These are phyloP conservation scores for Fusarium nygamai DNA, from an alignment of 2,329 filamentous ascomycete species.

Conservation along the genomic window DNA sequence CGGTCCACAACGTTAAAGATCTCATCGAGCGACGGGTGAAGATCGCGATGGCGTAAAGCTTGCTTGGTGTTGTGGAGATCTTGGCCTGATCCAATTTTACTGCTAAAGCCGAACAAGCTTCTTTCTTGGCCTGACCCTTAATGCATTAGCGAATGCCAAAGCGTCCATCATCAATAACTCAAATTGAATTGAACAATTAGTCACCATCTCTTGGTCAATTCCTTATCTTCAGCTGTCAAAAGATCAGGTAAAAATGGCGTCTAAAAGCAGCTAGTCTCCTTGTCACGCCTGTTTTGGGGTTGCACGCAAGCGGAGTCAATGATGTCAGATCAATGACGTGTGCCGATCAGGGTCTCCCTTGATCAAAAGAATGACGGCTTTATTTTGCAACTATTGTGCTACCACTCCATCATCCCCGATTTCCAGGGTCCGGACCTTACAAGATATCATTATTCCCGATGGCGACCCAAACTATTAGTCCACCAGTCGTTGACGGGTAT, in stretches of 20 bases:
- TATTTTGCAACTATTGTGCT: neutral
- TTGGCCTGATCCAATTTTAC: neutral
- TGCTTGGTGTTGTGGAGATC: neutral
- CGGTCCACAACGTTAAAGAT: neutral
- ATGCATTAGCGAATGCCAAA: constrained; percentile 7
- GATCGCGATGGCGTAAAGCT: neutral
- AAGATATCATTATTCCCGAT: neutral
- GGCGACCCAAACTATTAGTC: neutral
- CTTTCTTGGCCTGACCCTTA: neutral
- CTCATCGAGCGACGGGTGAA: neutral
- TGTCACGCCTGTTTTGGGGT: neutral
- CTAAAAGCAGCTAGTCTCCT: neutral
- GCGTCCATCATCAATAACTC: neutral
- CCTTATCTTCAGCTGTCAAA: neutral
- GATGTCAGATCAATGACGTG: constrained; percentile 26
- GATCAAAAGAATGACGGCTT: neutral
- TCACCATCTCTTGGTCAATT: neutral
- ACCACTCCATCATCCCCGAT: neutral
- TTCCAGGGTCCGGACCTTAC: neutral
- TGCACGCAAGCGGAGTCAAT: constrained; percentile 8
- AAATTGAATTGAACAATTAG: neutral
- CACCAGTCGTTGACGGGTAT: neutral
- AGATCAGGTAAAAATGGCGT: neutral
- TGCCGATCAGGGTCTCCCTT: constrained; percentile 5
- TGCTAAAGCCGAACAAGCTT: neutral